Conservation (phyloP, 371 early-diverging fungal genomes). For the Chytridiales sp. region DNA sequence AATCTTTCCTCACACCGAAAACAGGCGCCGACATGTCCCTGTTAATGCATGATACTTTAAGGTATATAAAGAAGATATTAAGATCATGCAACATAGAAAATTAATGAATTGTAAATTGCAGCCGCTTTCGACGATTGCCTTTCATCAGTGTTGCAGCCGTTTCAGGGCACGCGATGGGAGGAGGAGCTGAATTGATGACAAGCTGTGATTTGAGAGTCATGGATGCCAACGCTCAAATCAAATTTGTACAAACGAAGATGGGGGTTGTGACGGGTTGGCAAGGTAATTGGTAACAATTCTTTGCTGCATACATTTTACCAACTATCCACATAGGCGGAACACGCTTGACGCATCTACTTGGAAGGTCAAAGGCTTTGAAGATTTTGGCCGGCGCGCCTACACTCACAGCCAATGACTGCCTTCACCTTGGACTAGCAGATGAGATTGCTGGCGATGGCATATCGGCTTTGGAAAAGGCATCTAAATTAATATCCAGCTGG, state of each 20-base stretch:
- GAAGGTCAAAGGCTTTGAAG: slow-evolving; percentile 52
- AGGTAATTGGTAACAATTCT: slow-evolving; percentile 6
- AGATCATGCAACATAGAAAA: no score
- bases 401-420: slow-evolving; percentile 10
- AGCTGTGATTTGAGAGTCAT: slow-evolving; percentile 66
- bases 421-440: background rate
- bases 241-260: slow-evolving; percentile 60
- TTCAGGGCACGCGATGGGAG: slow-evolving; percentile 67
- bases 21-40: no score
- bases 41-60: no score
- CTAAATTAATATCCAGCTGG: slow-evolving; percentile 29
- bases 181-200: slow-evolving; percentile 69
- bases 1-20: slow-evolving; percentile 46
- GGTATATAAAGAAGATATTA: no score
- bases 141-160: slow-evolving; percentile 63
- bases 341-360: slow-evolving; percentile 53
- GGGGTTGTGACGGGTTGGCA: slow-evolving; percentile 60
- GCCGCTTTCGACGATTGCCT: slow-evolving; percentile 58
- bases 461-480: slow-evolving; percentile 32
- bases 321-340: slow-evolving; percentile 45
- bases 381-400: slow-evolving; percentile 37
- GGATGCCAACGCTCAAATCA: slow-evolving; percentile 31
- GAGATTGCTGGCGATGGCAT: background rate
- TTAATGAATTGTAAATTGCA: no score
- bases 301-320: background rate